Conservation (phyloP, 805 yeast genomes). For the Metschnikowia hibisci region DNA sequence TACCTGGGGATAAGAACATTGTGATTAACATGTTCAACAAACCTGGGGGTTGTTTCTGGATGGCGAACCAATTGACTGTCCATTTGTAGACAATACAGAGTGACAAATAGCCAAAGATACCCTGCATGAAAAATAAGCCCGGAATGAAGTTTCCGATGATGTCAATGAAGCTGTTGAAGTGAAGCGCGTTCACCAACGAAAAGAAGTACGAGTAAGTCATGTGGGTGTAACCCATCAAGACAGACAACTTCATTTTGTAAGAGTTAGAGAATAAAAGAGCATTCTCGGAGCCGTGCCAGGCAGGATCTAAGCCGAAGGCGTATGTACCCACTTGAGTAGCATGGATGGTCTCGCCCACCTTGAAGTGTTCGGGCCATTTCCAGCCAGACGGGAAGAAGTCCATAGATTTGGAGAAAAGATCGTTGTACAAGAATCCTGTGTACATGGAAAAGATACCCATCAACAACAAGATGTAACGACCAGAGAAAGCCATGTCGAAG, state of each 20-base stretch:
- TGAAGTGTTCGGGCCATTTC: constrained; percentile 81
- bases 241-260: constrained; percentile 94
- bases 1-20: constrained; percentile 94
- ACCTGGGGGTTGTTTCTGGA: constrained; percentile 82
- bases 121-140: constrained; percentile 90
- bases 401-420: constrained; percentile 88
- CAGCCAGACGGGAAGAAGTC: constrained; percentile 85
- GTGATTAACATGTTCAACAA: constrained; percentile 89
- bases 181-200: constrained; percentile 74
- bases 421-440: constrained; percentile 92
- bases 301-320: constrained; percentile 83
- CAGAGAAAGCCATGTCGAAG: constrained; percentile 92
- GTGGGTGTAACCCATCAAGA: constrained; percentile 90
- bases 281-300: constrained; percentile 98
- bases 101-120: constrained; percentile 90
- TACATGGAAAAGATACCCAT: constrained; percentile 97
- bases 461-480: constrained; percentile 82
- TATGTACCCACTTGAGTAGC: constrained; percentile 71
- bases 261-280: constrained; percentile 87
- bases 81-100: constrained; percentile 88
- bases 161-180: constrained; percentile 70
- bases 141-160: constrained; percentile 92
- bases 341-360: constrained; percentile 62
- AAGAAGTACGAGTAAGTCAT: constrained; percentile 88
- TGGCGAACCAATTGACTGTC: constrained; percentile 85